These are phyloP conservation scores for Piloderma croceum DNA, from an alignment of 768 basidiomycete species.

Conservation along the genomic window DNA sequence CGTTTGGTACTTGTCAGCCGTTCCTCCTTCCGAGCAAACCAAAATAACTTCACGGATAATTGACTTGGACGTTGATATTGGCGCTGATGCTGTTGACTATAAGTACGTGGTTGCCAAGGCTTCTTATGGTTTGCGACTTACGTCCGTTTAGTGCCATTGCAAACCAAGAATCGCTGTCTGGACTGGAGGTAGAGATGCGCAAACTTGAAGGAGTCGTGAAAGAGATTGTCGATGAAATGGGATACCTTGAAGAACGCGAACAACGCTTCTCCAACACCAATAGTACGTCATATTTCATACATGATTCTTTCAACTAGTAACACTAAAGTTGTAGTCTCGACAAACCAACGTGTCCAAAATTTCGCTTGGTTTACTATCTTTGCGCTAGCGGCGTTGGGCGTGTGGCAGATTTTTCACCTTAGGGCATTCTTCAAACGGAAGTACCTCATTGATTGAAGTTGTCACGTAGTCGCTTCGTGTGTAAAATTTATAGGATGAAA, in stretches of 20 bases:
- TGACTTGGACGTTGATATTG: constrained; percentile 96
- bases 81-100: constrained; percentile 97
- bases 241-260: constrained; percentile 87
- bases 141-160: constrained; percentile 76
- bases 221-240: constrained; percentile 91
- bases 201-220: constrained; percentile 93
- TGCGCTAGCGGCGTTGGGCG: constrained; percentile 72
- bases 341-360: constrained; percentile 83
- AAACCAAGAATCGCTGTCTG: constrained; percentile 93
- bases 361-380: constrained; percentile 88
- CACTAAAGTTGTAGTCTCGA: constrained; percentile 61
- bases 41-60: constrained; percentile 58
- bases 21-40: constrained; percentile 39
- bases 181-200: constrained; percentile 96
- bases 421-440: constrained; percentile 95
- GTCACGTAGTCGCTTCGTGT: too few relatives aligned
- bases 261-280: constrained; percentile 85
- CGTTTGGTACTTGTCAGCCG: background rate
- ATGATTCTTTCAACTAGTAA: background rate
- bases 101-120: constrained; percentile 56
- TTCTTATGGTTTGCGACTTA: background rate
- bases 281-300: constrained; percentile 44
- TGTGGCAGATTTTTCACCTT: constrained; percentile 94
- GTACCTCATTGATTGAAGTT: constrained; percentile 75
- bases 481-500: too few relatives aligned